These are phyloP conservation scores for Sclerotinia subarctica DNA, from an alignment of 2,329 filamentous ascomycete species.

Conservation along the genomic window DNA sequence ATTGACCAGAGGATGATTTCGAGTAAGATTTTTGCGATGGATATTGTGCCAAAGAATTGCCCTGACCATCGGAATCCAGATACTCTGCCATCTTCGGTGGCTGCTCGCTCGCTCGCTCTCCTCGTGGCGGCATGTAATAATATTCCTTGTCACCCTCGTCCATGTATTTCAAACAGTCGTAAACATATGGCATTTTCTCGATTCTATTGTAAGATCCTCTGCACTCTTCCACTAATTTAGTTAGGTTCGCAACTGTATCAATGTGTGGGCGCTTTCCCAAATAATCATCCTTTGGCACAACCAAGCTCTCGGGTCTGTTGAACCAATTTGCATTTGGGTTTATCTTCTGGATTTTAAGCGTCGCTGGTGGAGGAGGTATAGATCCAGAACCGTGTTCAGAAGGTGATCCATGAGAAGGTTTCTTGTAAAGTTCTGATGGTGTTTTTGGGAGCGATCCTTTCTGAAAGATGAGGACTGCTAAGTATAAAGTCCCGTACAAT, in stretches of 20 bases:
- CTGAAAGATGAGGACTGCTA: constrained; percentile 32
- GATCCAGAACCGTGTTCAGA: constrained; percentile 22
- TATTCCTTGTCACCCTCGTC: constrained; percentile 49
- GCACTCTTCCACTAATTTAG: constrained; percentile 51
- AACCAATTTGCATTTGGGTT: constrained; percentile 53
- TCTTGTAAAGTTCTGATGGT: constrained; percentile 33
- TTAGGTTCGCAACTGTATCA: constrained; percentile 52
- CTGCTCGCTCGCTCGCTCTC: constrained; percentile 37
- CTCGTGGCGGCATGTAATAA: constrained; percentile 44
- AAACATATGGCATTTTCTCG: constrained; percentile 54
- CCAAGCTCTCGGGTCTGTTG: constrained; percentile 50
- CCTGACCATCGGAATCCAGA: constrained; percentile 39
- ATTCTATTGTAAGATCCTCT: constrained; percentile 50
- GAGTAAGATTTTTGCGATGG: constrained; percentile 41
- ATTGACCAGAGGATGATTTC: constrained; percentile 46
- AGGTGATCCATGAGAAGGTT: constrained; percentile 25
- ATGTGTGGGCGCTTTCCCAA: constrained; percentile 49
- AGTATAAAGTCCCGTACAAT: constrained; percentile 35
- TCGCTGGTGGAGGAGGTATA: constrained; percentile 25
- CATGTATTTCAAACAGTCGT: constrained; percentile 51
- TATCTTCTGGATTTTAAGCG: constrained; percentile 43
- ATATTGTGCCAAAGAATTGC: constrained; percentile 37
- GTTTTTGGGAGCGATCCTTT: constrained; percentile 33
- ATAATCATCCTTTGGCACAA: constrained; percentile 50
- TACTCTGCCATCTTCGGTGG: constrained; percentile 36